These are phyloP conservation scores for Yamadazyma nakazawae DNA, from an alignment of 805 yeast species.

Conservation along the genomic window DNA sequence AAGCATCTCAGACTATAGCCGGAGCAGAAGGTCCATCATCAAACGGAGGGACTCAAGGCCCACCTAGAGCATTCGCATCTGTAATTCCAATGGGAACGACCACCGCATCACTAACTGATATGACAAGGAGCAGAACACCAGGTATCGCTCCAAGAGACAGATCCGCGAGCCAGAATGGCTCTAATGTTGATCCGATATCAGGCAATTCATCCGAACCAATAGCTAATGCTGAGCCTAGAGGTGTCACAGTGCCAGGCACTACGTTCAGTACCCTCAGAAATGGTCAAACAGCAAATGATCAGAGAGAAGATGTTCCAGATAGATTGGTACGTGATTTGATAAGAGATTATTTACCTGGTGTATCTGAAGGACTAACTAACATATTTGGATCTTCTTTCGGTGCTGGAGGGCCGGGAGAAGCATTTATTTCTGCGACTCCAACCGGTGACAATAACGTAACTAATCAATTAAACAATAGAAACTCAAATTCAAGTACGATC, in stretches of 20 bases:
- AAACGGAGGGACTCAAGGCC: neutral
- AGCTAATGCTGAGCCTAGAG: neutral
- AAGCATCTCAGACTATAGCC: conserved; percentile 33
- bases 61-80: neutral
- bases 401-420: conserved; percentile 11
- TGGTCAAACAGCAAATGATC: neutral
- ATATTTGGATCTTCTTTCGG: conserved; percentile 12
- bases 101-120: neutral
- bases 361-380: conserved; percentile 12
- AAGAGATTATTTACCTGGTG: conserved; percentile 2
- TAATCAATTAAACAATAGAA: neutral
- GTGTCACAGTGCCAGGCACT: neutral
- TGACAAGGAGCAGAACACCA: neutral
- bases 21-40: conserved; percentile 16
- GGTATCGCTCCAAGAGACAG: neutral
- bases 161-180: neutral
- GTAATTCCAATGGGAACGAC: neutral
- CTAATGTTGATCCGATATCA: neutral
- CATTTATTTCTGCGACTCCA: neutral
- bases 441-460: neutral
- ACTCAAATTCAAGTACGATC: neutral
- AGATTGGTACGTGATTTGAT: conserved; percentile 3
- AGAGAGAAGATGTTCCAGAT: neutral
- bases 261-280: neutral
- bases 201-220: neutral